Base-by-base conservation (phyloP, 176 grass and related monocot genomes). In the Lolium rigidum region DNA sequence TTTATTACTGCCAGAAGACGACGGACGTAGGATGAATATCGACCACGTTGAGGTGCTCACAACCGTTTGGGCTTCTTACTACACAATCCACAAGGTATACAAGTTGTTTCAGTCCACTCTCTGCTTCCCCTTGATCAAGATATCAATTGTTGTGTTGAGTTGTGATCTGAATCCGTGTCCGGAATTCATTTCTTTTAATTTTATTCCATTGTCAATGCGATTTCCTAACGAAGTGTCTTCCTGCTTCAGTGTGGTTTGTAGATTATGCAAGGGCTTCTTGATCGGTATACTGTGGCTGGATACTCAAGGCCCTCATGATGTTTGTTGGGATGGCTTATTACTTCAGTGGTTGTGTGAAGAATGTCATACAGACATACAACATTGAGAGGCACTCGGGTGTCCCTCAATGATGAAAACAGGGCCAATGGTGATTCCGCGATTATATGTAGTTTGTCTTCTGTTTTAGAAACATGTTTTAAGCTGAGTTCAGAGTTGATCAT, bases 381-480 rank as follows among this genome's bases (percentile, higher is more conserved):
- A 93, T 95, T 57, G 95, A 98, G 90, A 92, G 87, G 77, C 93
- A 98, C 60, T 98, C n/a, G 92, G 84, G 74, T 10, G 0, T 95
- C 95, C 55, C 91, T 98, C 66, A 98, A 98, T 75, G 95, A 95
- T 87, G 95, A 98, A 87, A 90, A 89, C 82, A 93, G 95, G 77
- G 2, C 59, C 95, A 73, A 98, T 89, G 70, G 95, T 98, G 83
- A 84, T 43, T 76, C 77, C 12, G n/a, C 6, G 9, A 1, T 62
- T 91, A 65, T 86, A 7, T 59, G 44, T 66, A 84, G 44, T 37
- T n/a, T 57, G 6, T 38, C 11, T 11, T 55, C 49, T 13, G 2
- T 28, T 73, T 46, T 65, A 70, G 5, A 74, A 71, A 3, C 59
- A 50, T 46, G 0, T 37, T 59, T 59, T 47, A 4, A 15, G 13